Percentiles rank a stretch among this genome's conserved stretches.
Evolutionary conservation across 208 protist genomes (phyloP).

Genomic region (Acanthamoeba triangularis): DNA sequence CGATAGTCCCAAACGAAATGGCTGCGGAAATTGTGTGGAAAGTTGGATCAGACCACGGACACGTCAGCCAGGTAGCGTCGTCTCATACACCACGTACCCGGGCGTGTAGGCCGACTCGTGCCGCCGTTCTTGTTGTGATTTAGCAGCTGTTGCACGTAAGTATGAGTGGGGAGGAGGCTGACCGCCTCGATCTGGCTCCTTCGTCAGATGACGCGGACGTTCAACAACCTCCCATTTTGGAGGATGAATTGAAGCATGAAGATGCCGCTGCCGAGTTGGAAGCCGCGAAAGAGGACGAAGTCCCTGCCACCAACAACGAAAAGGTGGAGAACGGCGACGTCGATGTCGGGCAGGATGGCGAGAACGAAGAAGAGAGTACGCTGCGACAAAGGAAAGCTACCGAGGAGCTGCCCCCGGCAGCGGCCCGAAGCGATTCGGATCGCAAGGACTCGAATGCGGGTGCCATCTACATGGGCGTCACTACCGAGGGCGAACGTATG

Average conservation of each 20-base stretch:
- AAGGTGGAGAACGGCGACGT: background rate
- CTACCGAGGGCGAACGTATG: constrained; percentile 11
- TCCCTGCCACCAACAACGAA: background rate
- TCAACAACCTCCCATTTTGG: background rate
- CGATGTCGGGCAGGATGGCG: background rate
- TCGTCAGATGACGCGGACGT: background rate
- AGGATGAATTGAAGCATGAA: background rate
- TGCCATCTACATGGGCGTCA: background rate
- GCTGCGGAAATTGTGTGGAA: too few relatives aligned
- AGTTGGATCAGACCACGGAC: too few relatives aligned
- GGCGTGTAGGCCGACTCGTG: too few relatives aligned
- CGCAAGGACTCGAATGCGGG: background rate
- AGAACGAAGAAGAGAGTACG: background rate
- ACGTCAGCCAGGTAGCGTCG: too few relatives aligned
- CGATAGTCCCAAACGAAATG: too few relatives aligned
- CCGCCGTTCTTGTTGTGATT: background rate
- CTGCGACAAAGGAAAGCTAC: background rate
- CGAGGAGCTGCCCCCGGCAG: background rate
- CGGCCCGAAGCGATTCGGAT: background rate
- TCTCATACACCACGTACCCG: too few relatives aligned
- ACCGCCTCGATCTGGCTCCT: background rate
- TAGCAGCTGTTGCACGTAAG: background rate
- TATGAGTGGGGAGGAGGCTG: background rate
- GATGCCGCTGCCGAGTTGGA: background rate
- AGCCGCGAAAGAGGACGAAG: background rate